Base-by-base conservation (phyloP, 768 basidiomycete species). In the Suillus ampliporus region DNA sequence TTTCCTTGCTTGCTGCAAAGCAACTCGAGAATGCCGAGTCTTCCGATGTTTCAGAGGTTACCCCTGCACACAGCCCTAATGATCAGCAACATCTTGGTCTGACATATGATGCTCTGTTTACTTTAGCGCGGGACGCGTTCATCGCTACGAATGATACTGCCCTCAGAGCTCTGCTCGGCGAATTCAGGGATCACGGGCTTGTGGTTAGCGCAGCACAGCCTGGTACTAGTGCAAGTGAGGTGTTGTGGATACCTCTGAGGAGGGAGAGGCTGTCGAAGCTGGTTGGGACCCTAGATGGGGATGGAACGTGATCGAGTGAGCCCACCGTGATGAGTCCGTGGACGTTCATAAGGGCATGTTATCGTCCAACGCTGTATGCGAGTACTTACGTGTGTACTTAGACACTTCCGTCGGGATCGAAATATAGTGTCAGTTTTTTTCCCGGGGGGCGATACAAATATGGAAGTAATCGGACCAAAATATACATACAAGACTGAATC, bases 181-280 rank as follows among this genome's bases (percentile, higher is more conserved):
- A 99, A 76, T 99, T 96, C 75, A 84, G 86, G 68, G 97, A 99
- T 74, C 97, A 99, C 67, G 87, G 86, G 3, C 72, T 98, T 71
- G 86, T 98, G n/a, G 80, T 93, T 44, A 77, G 79, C 31, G 72
- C 72, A 3, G 75, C 79, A 10, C 79, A 79, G 67, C 73, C 80
- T 61, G 76, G 78, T 44, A 68, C 83, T 64, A 74, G 82, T 38
- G 81, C 83, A 59, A 71, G 78, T 57, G 87, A 94, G 76, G 82
- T 86, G 70, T 77, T 95, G 47, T 97, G 95, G 95, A 92, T 97
- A 67, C 92, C 94, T 2, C 69, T 98, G 68, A 82, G 91, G 65
- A 90, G 89, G 74, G 93, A 95, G 70, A 82, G 89, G 67, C 71
- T 96, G 65, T 73, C 72, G 19, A 82, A 73, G 61, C 77, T 90